Evolutionary conservation across 2,329 filamentous ascomycete genomes (phyloP), one percentile per base, ranked within the genome.

Genomic region (Cadophora gregata): DNA sequence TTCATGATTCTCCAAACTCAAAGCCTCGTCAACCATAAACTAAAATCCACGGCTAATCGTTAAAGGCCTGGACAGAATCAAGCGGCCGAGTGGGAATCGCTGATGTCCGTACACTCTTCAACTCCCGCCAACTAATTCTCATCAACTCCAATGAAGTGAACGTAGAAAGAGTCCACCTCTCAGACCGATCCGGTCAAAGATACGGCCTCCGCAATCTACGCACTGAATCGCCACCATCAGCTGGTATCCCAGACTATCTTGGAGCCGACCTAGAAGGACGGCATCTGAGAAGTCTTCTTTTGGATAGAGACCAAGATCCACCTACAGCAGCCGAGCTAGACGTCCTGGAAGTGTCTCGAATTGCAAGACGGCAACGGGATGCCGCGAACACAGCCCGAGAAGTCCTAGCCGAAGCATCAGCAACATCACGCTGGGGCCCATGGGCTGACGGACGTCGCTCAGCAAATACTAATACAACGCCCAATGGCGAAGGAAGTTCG

Each of bases 31-130:
- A 42, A 12, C 14, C 3, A 4, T 42, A 42, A 9, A 3, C 10
- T 21, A 9, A 27, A 12, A 25, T 42, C 31, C 12, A 7, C 7
- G 8, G 12, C 38, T 58, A 27, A 55, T 27, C 25, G 60, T 24
- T 19, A 33, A 33, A 69, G 67, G 91, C 96, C 7, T 98, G 96
- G 94, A 92, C 93, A 9, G 96, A 99, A 78, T 92, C 97, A 74
- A 90, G 92, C 69, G 91, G 90, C 3, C 84, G 88, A 64, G 83
- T 94, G 19, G 92, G 91, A 45, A 83, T 95, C 47, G 90, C 90
- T 5, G 92, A 96, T 77, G 80, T 92, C 59, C 85, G 92, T 33
- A 86, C 83, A 71, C 86, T 89, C 25, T 88, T 93, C 69, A 81
- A 85, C 56, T 84, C 87, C 61, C 87, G 89, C 55, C 92, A 96